Evolutionary conservation across 2,329 filamentous ascomycete genomes (phyloP), one percentile per base, ranked within the genome.

Genomic region (Penicillium hordei): DNA sequence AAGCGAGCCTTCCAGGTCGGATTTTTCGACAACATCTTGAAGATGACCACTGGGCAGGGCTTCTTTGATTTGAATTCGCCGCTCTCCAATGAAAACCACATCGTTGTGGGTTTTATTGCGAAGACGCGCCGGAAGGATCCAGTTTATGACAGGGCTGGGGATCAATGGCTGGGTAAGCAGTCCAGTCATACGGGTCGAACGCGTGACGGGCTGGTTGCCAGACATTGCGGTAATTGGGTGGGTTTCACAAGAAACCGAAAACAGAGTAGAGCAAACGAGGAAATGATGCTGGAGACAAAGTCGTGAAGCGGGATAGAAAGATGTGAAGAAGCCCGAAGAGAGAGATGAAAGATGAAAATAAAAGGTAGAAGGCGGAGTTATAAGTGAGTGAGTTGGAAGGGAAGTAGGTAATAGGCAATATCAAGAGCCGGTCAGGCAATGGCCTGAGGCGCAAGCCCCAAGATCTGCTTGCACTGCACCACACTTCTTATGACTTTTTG

Each of bases 41-140:
- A 96, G 81, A 67, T 89, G 87, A 1, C 87, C 87, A 44, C 80
- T 79, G 5, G 81, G 80, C 2, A 76, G 66, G 23, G 94, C 83
- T 71, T 96, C 89, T 66, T 87, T 89, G 62, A 97, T 86, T 64
- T 93, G 88, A 44, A 99, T 83, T 65, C 86, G 90, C 61, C 89
- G 84, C 64, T 96, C 89, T 53, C 92, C 90, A 57, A 99, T 83
- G 66, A 96, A 91, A 38, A 93, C 88, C 62, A 97, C 85, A 76
- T 97, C 93, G 65, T 94, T 92, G 59, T 86, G 81, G 43, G 81
- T 75, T 51, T 81, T 80, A 55, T 87, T 87, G 57, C 93, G 84
- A 58, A 97, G 79, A 59, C 88, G 85, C n/a, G 88, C 90, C 13
- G 92, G 90, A 15, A 96, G 78, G 43, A 97, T 88, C 79, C 84